Evolutionary conservation across 2,329 filamentous ascomycete genomes (phyloP).

Genomic region (Pyrenophora teres): DNA sequence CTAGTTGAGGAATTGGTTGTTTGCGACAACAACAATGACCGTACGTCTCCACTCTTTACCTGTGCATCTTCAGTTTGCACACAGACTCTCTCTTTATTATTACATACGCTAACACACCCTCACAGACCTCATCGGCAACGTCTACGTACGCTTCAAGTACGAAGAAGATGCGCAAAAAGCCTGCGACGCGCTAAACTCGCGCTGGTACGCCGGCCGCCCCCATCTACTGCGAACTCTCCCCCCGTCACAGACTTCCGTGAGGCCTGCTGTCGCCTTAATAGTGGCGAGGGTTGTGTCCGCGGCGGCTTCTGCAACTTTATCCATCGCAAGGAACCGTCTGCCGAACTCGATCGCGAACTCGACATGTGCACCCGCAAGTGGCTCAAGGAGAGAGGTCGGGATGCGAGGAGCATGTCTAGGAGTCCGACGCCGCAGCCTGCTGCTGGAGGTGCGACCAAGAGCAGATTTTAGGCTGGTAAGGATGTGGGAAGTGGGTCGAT

Average conservation of each 20-base stretch:
- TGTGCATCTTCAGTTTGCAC: neutral
- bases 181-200: conserved; percentile 89
- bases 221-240: conserved; percentile 93
- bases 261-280: conserved; percentile 93
- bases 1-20: conserved; percentile 97
- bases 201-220: conserved; percentile 98
- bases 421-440: conserved; percentile 78
- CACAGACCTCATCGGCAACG: conserved; percentile 91
- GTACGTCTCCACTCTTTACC: conserved; percentile 54
- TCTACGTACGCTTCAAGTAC: conserved; percentile 99
- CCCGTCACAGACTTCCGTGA: conserved; percentile 98
- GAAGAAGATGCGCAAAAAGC: conserved; percentile 93
- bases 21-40: conserved; percentile 99
- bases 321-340: conserved; percentile 89
- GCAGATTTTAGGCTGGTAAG: conserved; percentile 4
- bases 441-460: conserved; percentile 49
- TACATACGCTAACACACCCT: conserved; percentile 9
- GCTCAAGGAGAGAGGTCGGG: conserved; percentile 81
- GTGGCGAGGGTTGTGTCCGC: conserved; percentile 90
- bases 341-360: conserved; percentile 87
- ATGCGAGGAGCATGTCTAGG: conserved; percentile 78
- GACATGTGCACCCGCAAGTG: conserved; percentile 94
- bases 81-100: neutral
- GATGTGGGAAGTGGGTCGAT: too few relatives aligned
- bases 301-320: conserved; percentile 99